Percentiles rank a stretch among this genome's conserved stretches.
phyloP scores from a whole-genome alignment of 179 eudicot species.

The Amaranthus tricolor region DNA sequence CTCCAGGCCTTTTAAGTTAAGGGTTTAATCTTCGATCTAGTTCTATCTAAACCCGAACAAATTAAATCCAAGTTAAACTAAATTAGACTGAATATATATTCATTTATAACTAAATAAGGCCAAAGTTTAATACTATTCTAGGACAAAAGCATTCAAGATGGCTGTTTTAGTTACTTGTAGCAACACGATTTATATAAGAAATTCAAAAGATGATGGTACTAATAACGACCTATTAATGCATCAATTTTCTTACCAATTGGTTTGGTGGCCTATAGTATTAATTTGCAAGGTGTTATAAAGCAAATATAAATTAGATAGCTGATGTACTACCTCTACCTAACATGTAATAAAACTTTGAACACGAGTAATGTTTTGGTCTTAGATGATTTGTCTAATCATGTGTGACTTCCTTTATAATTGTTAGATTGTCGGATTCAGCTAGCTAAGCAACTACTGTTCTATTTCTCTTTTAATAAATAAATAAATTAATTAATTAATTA shows the following conservation, averaged over 20 bases:
- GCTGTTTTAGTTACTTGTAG: not conserved
- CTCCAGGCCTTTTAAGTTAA: too few species aligned
- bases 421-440: slow-evolving; percentile 7
- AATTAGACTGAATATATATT: too few species aligned
- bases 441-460: not conserved
- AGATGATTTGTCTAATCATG: slow-evolving; percentile 11
- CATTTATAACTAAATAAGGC: not conserved
- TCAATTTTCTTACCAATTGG: not conserved
- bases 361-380: slow-evolving; percentile 10
- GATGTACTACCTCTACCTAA: slow-evolving; percentile 38
- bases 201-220: not conserved
- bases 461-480: too few species aligned
- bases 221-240: not conserved
- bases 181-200: not conserved
- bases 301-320: slow-evolving; percentile 15
- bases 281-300: slow-evolving; percentile 1
- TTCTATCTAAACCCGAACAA: too few species aligned
- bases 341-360: slow-evolving; percentile 13
- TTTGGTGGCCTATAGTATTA: slow-evolving; percentile 25
- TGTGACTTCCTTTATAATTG: slow-evolving; percentile 7
- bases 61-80: too few species aligned
- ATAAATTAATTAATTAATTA: too few species aligned
- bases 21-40: too few species aligned
- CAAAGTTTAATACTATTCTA: too few species aligned
- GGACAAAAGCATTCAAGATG: too few species aligned